Evolutionary conservation across 108 stramenopile genomes (phyloP).

Genomic region (Conticribra weissflogii): DNA sequence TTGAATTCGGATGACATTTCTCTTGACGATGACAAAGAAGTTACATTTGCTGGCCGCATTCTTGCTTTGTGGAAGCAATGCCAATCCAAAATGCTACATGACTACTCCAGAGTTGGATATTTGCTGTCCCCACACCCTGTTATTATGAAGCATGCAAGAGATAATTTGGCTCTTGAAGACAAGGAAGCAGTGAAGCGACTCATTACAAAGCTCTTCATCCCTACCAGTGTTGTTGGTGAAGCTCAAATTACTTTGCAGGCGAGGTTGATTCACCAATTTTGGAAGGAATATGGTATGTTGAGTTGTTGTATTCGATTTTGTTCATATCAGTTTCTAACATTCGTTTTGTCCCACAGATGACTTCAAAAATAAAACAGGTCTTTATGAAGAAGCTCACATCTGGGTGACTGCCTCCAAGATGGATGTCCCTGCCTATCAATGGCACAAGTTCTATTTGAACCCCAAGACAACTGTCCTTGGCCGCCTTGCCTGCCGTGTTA

Average conservation of each 20-base stretch:
- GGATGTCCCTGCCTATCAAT: not conserved
- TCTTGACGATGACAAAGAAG: not conserved
- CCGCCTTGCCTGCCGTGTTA: not conserved
- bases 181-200: not conserved
- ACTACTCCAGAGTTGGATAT: slow-evolving; percentile 16
- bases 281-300: slow-evolving; percentile 5
- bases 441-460: not conserved
- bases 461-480: not conserved
- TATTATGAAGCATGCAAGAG: slow-evolving; percentile 10
- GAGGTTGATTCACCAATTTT: not conserved
- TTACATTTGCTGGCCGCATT: no score
- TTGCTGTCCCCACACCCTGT: slow-evolving; percentile 5
- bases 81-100: slow-evolving; percentile 4
- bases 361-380: not conserved
- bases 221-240: slow-evolving; percentile 2
- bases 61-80: not conserved
- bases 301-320: no score
- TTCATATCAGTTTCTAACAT: no score
- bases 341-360: no score
- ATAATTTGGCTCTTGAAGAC: not conserved
- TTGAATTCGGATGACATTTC: not conserved
- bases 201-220: slow-evolving; percentile 15
- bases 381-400: slow-evolving; percentile 2
- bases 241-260: slow-evolving; percentile 1
- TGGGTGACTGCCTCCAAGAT: slow-evolving; percentile 5